These are phyloP conservation scores for Aureobasidium leucospermi DNA, from an alignment of 2,329 filamentous ascomycete species.

Conservation along the genomic window DNA sequence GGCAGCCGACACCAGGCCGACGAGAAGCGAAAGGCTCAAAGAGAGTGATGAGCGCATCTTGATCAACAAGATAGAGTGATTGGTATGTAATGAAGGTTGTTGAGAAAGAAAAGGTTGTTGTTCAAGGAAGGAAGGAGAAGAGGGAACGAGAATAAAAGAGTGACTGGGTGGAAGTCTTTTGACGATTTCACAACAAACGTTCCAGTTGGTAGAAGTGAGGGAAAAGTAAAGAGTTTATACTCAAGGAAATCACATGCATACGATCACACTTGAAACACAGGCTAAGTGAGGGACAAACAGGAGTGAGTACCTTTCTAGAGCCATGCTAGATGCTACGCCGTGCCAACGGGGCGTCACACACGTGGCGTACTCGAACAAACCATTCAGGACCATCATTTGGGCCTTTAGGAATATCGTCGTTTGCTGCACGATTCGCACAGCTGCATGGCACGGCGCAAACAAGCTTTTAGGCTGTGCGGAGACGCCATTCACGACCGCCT, in stretches of 20 bases:
- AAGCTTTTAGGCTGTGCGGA: slow-evolving; percentile 13
- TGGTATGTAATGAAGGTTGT: neutral
- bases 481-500: neutral
- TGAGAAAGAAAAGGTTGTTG: neutral
- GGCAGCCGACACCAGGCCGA: slow-evolving; percentile 10
- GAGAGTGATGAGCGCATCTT: slow-evolving; percentile 14
- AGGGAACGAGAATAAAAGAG: neutral
- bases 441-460: slow-evolving; percentile 5
- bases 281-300: slow-evolving; percentile 13
- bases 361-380: slow-evolving; percentile 13
- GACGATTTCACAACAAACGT: slow-evolving; percentile 1
- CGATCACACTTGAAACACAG: slow-evolving; percentile 9
- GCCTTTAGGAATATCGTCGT: neutral
- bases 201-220: slow-evolving; percentile 7
- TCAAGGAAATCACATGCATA: slow-evolving; percentile 10
- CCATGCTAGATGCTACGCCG: slow-evolving; percentile 8
- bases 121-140: neutral
- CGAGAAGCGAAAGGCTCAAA: slow-evolving; percentile 8
- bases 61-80: slow-evolving; percentile 9
- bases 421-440: slow-evolving; percentile 13
- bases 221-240: slow-evolving; percentile 3
- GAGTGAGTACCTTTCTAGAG: neutral
- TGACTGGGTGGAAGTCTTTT: neutral
- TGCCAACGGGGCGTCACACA: slow-evolving; percentile 12
- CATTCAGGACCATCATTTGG: neutral